Evolutionary conservation across 2,329 filamentous ascomycete genomes (phyloP), one percentile per base, ranked within the genome.

Genomic region (Alternaria sp.): DNA sequence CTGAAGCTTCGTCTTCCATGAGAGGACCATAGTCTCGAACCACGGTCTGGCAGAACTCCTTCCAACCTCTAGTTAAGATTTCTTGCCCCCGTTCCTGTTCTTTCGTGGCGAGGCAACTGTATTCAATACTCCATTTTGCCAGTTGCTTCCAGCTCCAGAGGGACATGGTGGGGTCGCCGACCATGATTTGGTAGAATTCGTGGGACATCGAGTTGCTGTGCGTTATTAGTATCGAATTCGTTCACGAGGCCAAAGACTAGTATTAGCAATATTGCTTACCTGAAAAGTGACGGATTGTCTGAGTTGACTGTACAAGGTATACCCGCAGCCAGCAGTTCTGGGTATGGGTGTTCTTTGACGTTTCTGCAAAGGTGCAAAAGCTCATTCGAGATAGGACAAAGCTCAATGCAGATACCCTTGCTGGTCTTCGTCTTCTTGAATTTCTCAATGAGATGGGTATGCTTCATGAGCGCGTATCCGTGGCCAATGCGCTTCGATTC

Each of bases 341-440:
- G 92, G 75, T 90, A 87, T 15, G 89, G 81, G 71, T 93, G 91
- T 12, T 90, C 89, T 41, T 86, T 85, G 60, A 89, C 85, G 49
- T 87, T 85, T 9, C 88, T 85, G 55, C 89, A 91, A 18, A 94
- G 83, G 33, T 91, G 90, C 18, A 93, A 80, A 0, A 93, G 83
- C 81, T 94, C 91, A 72, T 93, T 94, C 1, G 90, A 93, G 54
- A 93, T 92, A 0, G 91, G 91, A 69, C 91, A 93, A 2, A 92
- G 81, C 80, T 94, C 91, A n/a, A 94, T 83, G 68, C 90, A 92
- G 33, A 93, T 86, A 1, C 73, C 75, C 0, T 58, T 44, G 9
- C 47, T 59, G 0, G 41, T 26, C 0, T 66, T 53, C 5, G 59
- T 72, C 12, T 69, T 68, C n/a, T 83, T 82, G 85, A 92, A 91